phyloP scores from a whole-genome alignment of 495 filamentous ascomycete species.

The Acidiella bohemica region DNA sequence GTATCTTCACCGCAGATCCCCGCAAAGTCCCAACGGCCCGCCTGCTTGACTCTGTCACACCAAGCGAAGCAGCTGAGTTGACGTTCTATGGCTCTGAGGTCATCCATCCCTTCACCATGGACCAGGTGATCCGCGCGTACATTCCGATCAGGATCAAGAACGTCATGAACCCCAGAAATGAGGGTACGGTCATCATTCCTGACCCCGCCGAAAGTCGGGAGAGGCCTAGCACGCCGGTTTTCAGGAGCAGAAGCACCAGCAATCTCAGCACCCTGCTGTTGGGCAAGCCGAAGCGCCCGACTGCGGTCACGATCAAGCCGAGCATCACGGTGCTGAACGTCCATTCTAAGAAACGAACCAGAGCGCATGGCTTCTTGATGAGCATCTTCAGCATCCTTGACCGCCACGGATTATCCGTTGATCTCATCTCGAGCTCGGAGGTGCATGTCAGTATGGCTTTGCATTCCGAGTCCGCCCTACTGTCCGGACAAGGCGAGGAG shows the following conservation, averaged over 20 bases:
- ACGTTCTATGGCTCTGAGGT: constrained; percentile 52
- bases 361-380: constrained; percentile 84
- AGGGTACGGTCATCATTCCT: constrained; percentile 71
- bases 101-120: constrained; percentile 97
- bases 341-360: constrained; percentile 77
- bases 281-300: constrained; percentile 41
- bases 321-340: constrained; percentile 88
- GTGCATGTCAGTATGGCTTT: constrained; percentile 94
- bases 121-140: constrained; percentile 83
- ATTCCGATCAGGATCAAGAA: constrained; percentile 98
- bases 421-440: constrained; percentile 86
- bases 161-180: constrained; percentile 81
- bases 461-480: constrained; percentile 42
- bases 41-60: constrained; percentile 37
- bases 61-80: constrained; percentile 40
- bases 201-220: constrained; percentile 34
- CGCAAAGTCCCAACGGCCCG: constrained; percentile 39
- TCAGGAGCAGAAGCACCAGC: constrained; percentile 26
- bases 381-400: constrained; percentile 80
- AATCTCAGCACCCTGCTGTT: constrained; percentile 6
- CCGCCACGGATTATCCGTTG: constrained; percentile 64
- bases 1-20: constrained; percentile 45
- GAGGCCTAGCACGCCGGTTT: constrained; percentile 30
- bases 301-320: constrained; percentile 91
- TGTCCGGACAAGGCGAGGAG: constrained; percentile 44